These are phyloP conservation scores for Colletotrichum graminicola DNA, from an alignment of 2,329 filamentous ascomycete species.

Conservation along the genomic window DNA sequence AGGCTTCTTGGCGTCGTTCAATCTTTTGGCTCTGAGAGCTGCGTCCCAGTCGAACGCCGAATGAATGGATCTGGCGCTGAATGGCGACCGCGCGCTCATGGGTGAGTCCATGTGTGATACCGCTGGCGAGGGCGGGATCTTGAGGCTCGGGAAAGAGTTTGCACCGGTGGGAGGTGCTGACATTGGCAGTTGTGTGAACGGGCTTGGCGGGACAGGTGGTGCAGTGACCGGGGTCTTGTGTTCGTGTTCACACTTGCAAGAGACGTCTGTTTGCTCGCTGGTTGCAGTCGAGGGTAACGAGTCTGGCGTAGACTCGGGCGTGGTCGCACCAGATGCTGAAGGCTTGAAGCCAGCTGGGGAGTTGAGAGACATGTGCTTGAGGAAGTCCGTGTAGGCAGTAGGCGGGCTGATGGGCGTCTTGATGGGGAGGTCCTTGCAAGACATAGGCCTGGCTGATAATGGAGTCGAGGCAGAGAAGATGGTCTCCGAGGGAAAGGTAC, in stretches of 20 bases:
- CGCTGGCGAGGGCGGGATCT: conserved; percentile 81
- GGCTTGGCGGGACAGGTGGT: conserved; percentile 59
- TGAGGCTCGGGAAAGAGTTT: conserved; percentile 74
- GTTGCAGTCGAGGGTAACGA: conserved; percentile 57
- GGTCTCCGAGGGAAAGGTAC: conserved; percentile 69
- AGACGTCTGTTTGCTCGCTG: conserved; percentile 67
- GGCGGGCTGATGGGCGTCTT: conserved; percentile 95
- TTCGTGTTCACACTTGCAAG: conserved; percentile 66
- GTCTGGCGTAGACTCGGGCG: conserved; percentile 57
- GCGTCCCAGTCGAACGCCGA: conserved; percentile 86
- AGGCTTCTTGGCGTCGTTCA: conserved; percentile 68
- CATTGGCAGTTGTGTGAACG: conserved; percentile 69
- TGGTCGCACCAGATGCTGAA: conserved; percentile 61
- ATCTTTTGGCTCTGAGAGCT: conserved; percentile 75
- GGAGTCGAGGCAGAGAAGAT: conserved; percentile 76
- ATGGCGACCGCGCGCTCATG: conserved; percentile 80
- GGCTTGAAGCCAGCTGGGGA: conserved; percentile 72
- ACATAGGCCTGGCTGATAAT: conserved; percentile 62
- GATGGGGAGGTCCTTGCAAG: conserved; percentile 63
- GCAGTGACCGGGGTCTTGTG: conserved; percentile 59
- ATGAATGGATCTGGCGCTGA: conserved; percentile 72
- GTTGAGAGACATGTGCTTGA: conserved; percentile 83
- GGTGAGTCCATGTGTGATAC: conserved; percentile 78
- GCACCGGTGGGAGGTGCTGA: conserved; percentile 71
- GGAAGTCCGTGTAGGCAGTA: conserved; percentile 90